A percentile compares a stretch with the other conserved stretches of the same genome.
Conservation (phyloP, 192 early-diverging fungal genomes). For the Linnemannia zychae region DNA sequence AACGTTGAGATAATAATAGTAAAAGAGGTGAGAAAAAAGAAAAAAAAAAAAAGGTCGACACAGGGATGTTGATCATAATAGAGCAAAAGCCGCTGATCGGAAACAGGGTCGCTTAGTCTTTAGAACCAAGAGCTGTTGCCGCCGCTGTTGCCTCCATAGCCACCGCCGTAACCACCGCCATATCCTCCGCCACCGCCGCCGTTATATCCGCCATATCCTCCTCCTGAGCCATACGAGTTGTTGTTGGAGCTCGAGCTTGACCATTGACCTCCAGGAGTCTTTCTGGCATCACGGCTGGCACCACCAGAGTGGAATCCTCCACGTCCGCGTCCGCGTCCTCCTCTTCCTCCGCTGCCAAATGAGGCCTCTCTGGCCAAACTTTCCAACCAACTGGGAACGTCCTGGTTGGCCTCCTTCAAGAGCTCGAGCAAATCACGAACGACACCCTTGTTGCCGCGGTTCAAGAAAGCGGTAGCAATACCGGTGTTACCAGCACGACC, state of each 20-base stretch:
- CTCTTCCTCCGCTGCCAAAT: slow-evolving; percentile 50
- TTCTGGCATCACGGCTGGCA: slow-evolving; percentile 57
- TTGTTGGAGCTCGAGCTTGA: slow-evolving; percentile 59
- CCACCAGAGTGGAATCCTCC: slow-evolving; percentile 54
- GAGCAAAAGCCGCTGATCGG: too few relatives aligned
- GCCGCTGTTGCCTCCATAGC: slow-evolving; percentile 50
- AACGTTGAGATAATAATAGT: slow-evolving; percentile 36
- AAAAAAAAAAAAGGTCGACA: slow-evolving; percentile 27
- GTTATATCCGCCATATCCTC: slow-evolving; percentile 31
- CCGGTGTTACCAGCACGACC: slow-evolving; percentile 97
- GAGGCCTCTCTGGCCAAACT: slow-evolving; percentile 74
- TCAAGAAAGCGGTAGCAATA: slow-evolving; percentile 95
- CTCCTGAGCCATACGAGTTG: slow-evolving; percentile 32
- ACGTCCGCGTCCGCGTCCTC: slow-evolving; percentile 69
- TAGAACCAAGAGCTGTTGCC: slow-evolving; percentile 67
- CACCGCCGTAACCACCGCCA: slow-evolving; percentile 31
- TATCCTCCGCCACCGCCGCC: slow-evolving; percentile 29
- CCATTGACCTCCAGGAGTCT: slow-evolving; percentile 51
- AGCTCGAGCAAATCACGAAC: slow-evolving; percentile 89
- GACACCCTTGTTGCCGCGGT: slow-evolving; percentile 86
- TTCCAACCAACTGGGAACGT: slow-evolving; percentile 87
- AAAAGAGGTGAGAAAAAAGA: slow-evolving; percentile 1
- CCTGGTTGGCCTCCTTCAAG: slow-evolving; percentile 95
- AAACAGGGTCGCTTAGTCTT: neutral
- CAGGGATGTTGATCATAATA: neutral